Conservation (phyloP, 2,329 filamentous ascomycete species). For the Xylariaceae sp. region DNA sequence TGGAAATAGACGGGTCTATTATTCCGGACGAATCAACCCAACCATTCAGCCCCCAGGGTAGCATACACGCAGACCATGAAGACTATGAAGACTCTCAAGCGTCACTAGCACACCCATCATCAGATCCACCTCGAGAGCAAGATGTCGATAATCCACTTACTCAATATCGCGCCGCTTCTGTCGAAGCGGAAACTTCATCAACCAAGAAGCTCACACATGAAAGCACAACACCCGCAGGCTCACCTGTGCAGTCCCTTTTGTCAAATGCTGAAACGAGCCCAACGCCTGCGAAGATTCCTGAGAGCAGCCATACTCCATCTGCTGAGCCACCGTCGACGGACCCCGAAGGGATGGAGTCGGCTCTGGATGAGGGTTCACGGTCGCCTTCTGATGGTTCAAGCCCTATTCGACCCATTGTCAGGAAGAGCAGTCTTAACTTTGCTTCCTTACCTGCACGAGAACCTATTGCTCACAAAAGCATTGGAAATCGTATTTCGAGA, state of each 20-base stretch:
- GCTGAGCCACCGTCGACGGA: constrained; percentile 21
- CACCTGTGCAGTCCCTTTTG: constrained; percentile 21
- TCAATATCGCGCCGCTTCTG: constrained; percentile 31
- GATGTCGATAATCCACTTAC: constrained; percentile 24
- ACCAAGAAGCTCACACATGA: constrained; percentile 24
- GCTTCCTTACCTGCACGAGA: constrained; percentile 88
- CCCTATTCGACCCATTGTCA: constrained; percentile 69
- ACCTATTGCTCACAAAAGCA: constrained; percentile 80
- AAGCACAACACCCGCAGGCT: constrained; percentile 35
- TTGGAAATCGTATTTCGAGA: constrained; percentile 67
- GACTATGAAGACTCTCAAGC: constrained; percentile 22
- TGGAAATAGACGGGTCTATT: constrained; percentile 36
- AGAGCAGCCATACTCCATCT: constrained; percentile 13
- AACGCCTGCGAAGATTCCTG: constrained; percentile 10
- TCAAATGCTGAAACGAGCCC: constrained; percentile 18
- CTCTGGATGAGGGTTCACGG: constrained; percentile 31
- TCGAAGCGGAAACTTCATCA: constrained; percentile 19
- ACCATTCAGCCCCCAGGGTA: constrained; percentile 22
- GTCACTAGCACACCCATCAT: constrained; percentile 22
- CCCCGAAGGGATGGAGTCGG: constrained; percentile 27
- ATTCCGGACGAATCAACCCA: constrained; percentile 25
- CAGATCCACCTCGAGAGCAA: constrained; percentile 22
- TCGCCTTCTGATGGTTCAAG: constrained; percentile 69
- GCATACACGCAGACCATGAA: constrained; percentile 22
- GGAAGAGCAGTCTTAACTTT: constrained; percentile 94